Evolutionary conservation across 23 red algal species (phyloP).

Genomic region (Pyropia haitanensis): DNA sequence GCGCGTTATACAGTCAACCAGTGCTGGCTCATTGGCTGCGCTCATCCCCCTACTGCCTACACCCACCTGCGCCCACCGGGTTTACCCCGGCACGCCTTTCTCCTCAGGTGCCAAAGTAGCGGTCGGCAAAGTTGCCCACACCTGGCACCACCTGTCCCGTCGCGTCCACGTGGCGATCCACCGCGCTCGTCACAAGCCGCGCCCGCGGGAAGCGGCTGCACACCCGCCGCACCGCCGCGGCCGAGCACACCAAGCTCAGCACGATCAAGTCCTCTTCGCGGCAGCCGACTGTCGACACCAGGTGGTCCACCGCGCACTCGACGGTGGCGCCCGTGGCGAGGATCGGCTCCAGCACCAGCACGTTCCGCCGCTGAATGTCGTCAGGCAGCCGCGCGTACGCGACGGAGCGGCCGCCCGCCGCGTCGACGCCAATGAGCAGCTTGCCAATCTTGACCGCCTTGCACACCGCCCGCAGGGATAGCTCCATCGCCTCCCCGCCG

Average conservation of each 20-base stretch:
- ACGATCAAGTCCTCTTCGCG: slow-evolving; percentile 60
- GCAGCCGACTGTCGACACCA: slow-evolving; percentile 43
- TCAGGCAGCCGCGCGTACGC: slow-evolving; percentile 53
- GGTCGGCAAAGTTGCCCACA: slow-evolving; percentile 79
- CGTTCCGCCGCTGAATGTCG: slow-evolving; percentile 25
- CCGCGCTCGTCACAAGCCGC: slow-evolving; percentile 61
- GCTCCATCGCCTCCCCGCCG: slow-evolving; percentile 86
- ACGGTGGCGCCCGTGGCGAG: slow-evolving; percentile 58
- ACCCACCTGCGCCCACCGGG: too few species aligned
- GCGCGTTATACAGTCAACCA: too few species aligned
- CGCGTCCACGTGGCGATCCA: slow-evolving; percentile 55
- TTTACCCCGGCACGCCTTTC: too few species aligned
- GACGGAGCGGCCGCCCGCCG: slow-evolving; percentile 14
- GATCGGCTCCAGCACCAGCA: slow-evolving; percentile 92
- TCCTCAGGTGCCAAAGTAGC: slow-evolving; percentile 64
- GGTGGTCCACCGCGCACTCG: slow-evolving; percentile 48
- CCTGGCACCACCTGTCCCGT: slow-evolving; percentile 75
- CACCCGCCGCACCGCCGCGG: slow-evolving; percentile 48
- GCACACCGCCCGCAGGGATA: slow-evolving; percentile 64
- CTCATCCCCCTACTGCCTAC: too few species aligned
- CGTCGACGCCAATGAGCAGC: slow-evolving; percentile 50
- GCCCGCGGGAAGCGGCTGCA: slow-evolving; percentile 52
- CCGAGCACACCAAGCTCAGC: slow-evolving; percentile 63
- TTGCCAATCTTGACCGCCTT: slow-evolving; percentile 78
- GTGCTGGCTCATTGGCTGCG: too few species aligned